These are phyloP conservation scores for Cercis canadensis DNA, from an alignment of 306 rosid species.

Conservation along the genomic window DNA sequence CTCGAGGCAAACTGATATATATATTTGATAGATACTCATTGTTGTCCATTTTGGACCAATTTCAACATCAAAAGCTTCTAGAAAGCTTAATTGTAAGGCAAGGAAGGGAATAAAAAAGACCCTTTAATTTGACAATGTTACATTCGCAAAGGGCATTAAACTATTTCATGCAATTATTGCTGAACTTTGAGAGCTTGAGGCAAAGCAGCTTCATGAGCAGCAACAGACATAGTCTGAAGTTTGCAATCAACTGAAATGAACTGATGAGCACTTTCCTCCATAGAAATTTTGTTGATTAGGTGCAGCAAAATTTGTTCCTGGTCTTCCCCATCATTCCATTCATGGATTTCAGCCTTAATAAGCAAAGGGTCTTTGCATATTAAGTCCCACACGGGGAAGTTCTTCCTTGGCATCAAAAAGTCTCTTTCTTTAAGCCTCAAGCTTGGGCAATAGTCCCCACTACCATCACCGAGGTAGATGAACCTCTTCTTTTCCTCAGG, in stretches of 20 bases:
- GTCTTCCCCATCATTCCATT: slow-evolving; percentile 63
- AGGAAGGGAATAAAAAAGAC: neutral
- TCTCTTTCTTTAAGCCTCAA: slow-evolving; percentile 55
- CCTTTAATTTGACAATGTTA: slow-evolving; percentile 4
- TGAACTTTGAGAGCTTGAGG: slow-evolving; percentile 56
- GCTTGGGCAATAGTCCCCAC: slow-evolving; percentile 70
- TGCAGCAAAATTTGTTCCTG: slow-evolving; percentile 38
- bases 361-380: slow-evolving; percentile 52
- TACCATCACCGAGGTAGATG: slow-evolving; percentile 71
- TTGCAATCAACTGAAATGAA: slow-evolving; percentile 61
- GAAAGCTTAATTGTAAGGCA: neutral
- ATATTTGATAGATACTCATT: neutral
- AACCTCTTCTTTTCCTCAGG: slow-evolving; percentile 45
- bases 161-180: slow-evolving; percentile 26
- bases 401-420: slow-evolving; percentile 72
- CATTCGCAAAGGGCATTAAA: neutral
- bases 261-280: slow-evolving; percentile 29
- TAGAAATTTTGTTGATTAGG: slow-evolving; percentile 41
- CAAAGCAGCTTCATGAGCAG: slow-evolving; percentile 47
- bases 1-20: neutral
- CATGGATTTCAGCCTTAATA: slow-evolving; percentile 63
- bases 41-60: slow-evolving; percentile 17
- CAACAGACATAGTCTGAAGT: slow-evolving; percentile 38
- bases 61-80: neutral
- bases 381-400: slow-evolving; percentile 65